A percentile compares a stretch with the other conserved stretches of the same genome.
These are phyloP conservation scores for Sungouiozyma ichnusensis DNA, from an alignment of 805 yeast genomes.

Conservation along the genomic window DNA sequence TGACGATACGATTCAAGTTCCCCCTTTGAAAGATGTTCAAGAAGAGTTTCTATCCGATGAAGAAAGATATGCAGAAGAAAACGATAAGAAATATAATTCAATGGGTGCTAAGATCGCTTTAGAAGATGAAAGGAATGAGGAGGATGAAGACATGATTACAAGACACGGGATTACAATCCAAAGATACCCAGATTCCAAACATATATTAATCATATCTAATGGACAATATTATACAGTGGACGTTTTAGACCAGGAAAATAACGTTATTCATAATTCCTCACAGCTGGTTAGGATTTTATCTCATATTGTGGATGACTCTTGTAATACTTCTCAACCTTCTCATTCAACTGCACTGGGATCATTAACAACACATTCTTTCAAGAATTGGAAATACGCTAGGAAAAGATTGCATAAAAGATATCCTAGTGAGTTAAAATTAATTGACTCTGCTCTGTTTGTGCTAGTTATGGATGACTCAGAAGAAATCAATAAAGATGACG, in stretches of 20 bases:
- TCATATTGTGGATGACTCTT: conserved; percentile 60
- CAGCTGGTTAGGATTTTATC: conserved; percentile 59
- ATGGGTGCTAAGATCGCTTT: neutral
- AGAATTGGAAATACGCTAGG: conserved; percentile 73
- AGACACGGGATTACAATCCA: conserved; percentile 62
- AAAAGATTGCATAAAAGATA: conserved; percentile 34
- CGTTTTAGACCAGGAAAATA: conserved; percentile 59
- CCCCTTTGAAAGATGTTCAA: neutral
- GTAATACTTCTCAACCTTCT: conserved; percentile 42
- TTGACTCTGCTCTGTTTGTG: conserved; percentile 74
- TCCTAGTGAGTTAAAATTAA: conserved; percentile 31
- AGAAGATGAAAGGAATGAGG: conserved; percentile 5
- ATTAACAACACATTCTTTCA: conserved; percentile 75
- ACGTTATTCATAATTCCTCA: conserved; percentile 52
- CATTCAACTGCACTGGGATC: conserved; percentile 65
- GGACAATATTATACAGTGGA: conserved; percentile 85
- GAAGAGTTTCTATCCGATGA: conserved; percentile 1
- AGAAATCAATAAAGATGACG: conserved; percentile 2
- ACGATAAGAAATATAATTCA: neutral
- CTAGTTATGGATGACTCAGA: conserved; percentile 70
- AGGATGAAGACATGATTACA: conserved; percentile 5
- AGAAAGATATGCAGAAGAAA: neutral
- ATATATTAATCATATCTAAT: conserved; percentile 63
- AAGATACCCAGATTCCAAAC: conserved; percentile 53
- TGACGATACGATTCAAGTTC: conserved; percentile 15